Evolutionary conservation across 371 early-diverging fungal genomes (phyloP).

Genomic region (Rhizopus arrhizus): DNA sequence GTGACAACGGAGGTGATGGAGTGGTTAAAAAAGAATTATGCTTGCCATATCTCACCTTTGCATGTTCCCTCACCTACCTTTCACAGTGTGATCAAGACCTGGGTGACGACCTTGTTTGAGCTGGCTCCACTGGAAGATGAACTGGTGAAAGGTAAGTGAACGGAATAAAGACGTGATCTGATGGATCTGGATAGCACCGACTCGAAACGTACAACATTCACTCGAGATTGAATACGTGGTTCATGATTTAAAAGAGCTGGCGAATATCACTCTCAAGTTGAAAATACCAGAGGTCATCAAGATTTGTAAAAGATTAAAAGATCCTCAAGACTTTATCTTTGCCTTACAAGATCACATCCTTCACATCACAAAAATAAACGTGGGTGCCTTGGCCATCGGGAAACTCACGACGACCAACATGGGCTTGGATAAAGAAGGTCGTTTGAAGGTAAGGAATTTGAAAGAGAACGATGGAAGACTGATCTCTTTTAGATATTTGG

Average conservation of each 20-base stretch:
- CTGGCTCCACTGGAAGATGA: neutral
- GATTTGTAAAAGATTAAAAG: neutral
- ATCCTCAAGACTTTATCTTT: neutral
- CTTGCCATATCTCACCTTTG: neutral
- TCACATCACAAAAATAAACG: neutral
- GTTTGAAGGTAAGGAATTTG: constrained; percentile 4
- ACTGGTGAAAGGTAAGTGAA: neutral
- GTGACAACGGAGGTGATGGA: neutral
- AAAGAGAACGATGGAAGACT: neutral
- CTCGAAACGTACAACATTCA: neutral
- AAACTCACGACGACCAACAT: neutral
- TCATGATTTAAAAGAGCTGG: neutral
- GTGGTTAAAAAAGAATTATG: neutral
- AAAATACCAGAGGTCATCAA: neutral
- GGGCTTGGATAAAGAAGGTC: neutral
- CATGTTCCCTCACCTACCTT: neutral
- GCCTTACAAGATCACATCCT: neutral
- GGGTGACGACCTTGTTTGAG: neutral
- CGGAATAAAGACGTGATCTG: neutral
- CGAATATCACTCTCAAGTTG: neutral
- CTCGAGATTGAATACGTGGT: neutral
- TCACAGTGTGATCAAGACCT: neutral
- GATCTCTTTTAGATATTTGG: neutral
- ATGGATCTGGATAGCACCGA: neutral
- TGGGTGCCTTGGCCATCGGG: neutral